These are phyloP conservation scores for Discostella stelligera DNA, from an alignment of 352 stramenopile genomes.

Conservation along the genomic window DNA sequence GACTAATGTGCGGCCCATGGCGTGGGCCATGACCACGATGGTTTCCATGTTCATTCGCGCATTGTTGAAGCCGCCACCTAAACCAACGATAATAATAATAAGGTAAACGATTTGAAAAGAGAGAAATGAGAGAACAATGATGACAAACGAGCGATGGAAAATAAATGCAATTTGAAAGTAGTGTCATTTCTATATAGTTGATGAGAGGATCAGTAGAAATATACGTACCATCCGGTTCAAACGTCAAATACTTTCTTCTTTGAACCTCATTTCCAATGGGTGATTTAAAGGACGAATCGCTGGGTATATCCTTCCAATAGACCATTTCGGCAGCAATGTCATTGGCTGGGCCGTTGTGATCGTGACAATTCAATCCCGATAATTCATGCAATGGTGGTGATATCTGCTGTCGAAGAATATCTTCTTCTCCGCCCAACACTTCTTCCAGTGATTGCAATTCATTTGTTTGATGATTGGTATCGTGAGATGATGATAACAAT, in stretches of 20 bases:
- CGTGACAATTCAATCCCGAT: conserved; percentile 53
- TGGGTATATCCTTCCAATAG: conserved; percentile 76
- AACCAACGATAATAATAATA: neutral
- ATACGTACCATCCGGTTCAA: conserved; percentile 82
- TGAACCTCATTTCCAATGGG: conserved; percentile 54
- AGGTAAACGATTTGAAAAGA: neutral
- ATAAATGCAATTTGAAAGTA: no score
- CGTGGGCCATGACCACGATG: conserved; percentile 80
- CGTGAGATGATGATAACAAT: no score
- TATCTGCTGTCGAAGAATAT: neutral
- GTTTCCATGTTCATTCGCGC: conserved; percentile 87
- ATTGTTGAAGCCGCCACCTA: conserved; percentile 86
- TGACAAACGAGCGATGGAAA: no score
- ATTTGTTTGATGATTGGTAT: neutral
- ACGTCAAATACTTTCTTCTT: conserved; percentile 82
- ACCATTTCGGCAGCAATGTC: conserved; percentile 67
- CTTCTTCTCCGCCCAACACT: neutral
- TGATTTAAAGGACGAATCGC: conserved; percentile 55
- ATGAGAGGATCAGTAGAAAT: conserved; percentile 1
- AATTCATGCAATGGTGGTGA: conserved; percentile 25
- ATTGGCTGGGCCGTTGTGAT: conserved; percentile 59
- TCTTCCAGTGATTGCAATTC: neutral
- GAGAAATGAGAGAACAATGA: neutral
- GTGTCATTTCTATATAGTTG: neutral
- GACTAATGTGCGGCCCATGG: conserved; percentile 85